Percentiles rank a stretch among this genome's conserved stretches.
Conservation (phyloP, 129 eudicot species). For the Oenanthe sinensis region DNA sequence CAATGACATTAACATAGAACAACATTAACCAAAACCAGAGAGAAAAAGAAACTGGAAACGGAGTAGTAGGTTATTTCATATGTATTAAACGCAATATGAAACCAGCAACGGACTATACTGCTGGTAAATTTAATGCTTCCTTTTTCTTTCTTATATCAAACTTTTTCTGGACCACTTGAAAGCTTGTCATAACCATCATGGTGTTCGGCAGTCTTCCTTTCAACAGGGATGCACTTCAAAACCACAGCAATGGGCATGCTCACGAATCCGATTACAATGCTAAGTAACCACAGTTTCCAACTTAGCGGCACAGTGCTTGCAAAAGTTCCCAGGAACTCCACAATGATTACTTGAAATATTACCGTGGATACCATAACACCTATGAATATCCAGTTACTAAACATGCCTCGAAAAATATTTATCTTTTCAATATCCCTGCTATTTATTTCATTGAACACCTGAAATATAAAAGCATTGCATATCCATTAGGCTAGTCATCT, state of each 20-base stretch:
- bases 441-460: conserved; percentile 94
- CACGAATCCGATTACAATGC: conserved; percentile 48
- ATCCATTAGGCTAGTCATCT: not conserved
- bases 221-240: conserved; percentile 79
- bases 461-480: not conserved
- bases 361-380: conserved; percentile 55
- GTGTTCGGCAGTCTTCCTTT: conserved; percentile 14
- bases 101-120: no score
- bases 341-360: conserved; percentile 67
- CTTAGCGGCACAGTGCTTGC: conserved; percentile 85
- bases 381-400: conserved; percentile 64
- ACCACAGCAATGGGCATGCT: conserved; percentile 72
- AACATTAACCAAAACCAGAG: no score
- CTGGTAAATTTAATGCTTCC: not conserved
- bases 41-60: no score
- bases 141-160: conserved; percentile 13
- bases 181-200: conserved; percentile 52
- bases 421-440: conserved; percentile 83
- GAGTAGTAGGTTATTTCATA: no score
- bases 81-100: no score
- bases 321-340: conserved; percentile 78
- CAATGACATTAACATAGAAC: no score
- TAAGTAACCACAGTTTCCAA: conserved; percentile 68
- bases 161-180: conserved; percentile 25
- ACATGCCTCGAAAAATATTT: conserved; percentile 58